Evolutionary conservation across 2,329 filamentous ascomycete genomes (phyloP).

Genomic region (Fusarium globosum): DNA sequence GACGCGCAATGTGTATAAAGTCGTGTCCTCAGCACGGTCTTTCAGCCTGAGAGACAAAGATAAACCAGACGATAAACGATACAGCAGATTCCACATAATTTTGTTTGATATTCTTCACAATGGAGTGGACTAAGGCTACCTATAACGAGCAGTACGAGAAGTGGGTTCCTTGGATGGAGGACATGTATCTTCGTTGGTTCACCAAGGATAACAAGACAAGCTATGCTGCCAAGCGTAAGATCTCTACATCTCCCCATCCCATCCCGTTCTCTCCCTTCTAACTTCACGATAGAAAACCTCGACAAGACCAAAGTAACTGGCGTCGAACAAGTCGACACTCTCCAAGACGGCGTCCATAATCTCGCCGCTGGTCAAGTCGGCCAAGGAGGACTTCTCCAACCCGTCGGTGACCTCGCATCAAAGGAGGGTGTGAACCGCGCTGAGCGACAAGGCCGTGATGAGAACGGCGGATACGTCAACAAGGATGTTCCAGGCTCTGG

Average conservation of each 20-base stretch:
- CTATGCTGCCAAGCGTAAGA: constrained; percentile 74
- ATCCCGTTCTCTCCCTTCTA: not conserved
- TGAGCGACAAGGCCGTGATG: constrained; percentile 73
- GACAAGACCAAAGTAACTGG: constrained; percentile 77
- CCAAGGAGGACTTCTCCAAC: constrained; percentile 73
- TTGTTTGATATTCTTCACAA: constrained; percentile 25
- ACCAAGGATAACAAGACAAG: constrained; percentile 82
- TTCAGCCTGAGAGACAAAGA: not conserved
- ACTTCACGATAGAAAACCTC: constrained; percentile 64
- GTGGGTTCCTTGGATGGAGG: constrained; percentile 83
- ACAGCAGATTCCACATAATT: not conserved
- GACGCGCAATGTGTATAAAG: constrained; percentile 24
- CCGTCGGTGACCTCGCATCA: constrained; percentile 69
- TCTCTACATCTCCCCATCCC: not conserved
- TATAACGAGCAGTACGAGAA: constrained; percentile 79
- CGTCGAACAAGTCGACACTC: constrained; percentile 72
- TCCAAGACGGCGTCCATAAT: constrained; percentile 75
- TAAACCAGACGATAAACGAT: not conserved
- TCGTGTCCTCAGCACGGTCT: not conserved
- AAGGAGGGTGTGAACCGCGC: constrained; percentile 74
- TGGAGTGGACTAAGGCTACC: constrained; percentile 69
- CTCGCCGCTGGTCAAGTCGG: constrained; percentile 73
- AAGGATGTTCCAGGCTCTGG: constrained; percentile 46
- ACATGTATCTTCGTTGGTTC: constrained; percentile 77
- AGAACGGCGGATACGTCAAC: constrained; percentile 62